Percentiles rank a stretch among this genome's conserved stretches.
These are phyloP conservation scores for Acanthochlamys bracteata DNA, from an alignment of 106 monocot genomes.

Conservation along the genomic window DNA sequence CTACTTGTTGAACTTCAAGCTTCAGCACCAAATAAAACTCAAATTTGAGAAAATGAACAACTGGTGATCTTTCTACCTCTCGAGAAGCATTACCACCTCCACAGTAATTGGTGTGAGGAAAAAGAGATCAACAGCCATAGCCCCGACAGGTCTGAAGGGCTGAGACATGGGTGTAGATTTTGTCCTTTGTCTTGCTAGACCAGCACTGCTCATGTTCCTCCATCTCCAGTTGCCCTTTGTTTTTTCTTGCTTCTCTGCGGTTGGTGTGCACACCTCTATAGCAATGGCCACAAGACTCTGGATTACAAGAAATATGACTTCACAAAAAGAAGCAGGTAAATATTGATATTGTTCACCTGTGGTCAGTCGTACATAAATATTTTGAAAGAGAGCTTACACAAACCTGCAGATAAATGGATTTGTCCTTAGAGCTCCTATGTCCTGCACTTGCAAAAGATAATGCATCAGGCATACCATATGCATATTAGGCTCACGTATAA, in stretches of 20 bases:
- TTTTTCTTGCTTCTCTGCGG: constrained; percentile 50
- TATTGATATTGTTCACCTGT: not conserved
- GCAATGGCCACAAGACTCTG: constrained; percentile 90
- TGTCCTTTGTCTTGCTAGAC: constrained; percentile 65
- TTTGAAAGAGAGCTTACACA: constrained; percentile 51
- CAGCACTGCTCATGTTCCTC: constrained; percentile 71
- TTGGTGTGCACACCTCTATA: constrained; percentile 93
- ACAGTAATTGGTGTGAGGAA: constrained; percentile 89
- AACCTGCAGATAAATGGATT: constrained; percentile 67
- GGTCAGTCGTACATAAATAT: not conserved
- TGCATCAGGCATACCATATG: no score
- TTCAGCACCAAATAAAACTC: no score
- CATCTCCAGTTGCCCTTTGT: constrained; percentile 47
- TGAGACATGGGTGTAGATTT: constrained; percentile 86
- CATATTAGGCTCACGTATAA: not conserved
- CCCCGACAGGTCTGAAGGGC: constrained; percentile 66
- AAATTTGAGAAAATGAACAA: no score
- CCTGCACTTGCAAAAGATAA: constrained; percentile 27
- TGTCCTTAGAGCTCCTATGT: constrained; percentile 85
- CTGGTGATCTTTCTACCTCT: constrained; percentile 32
- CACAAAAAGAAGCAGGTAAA: not conserved
- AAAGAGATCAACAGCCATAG: constrained; percentile 87
- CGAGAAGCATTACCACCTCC: constrained; percentile 97
- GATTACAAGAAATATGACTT: constrained; percentile 98
- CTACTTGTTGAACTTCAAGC: no score